These are phyloP conservation scores for Botrytis cinerea DNA, from an alignment of 2,329 filamentous ascomycete species.

Conservation along the genomic window DNA sequence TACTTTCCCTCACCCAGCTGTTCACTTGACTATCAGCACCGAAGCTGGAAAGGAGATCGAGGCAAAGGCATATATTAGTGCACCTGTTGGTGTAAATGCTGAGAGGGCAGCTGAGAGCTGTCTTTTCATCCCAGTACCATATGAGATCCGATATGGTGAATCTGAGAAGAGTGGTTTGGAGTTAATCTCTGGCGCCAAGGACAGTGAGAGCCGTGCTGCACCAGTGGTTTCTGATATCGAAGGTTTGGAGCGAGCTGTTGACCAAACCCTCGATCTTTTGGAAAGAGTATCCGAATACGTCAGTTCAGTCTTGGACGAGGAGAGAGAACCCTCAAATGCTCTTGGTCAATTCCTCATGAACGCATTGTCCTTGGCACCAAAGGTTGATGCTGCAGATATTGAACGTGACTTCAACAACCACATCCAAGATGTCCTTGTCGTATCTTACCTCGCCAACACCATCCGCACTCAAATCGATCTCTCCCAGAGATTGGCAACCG, in stretches of 20 bases:
- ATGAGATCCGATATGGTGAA: constrained; percentile 89
- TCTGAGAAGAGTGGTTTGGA: constrained; percentile 76
- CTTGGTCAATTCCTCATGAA: constrained; percentile 96
- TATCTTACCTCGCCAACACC: constrained; percentile 97
- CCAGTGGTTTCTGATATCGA: constrained; percentile 86
- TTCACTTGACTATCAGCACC: constrained; percentile 93
- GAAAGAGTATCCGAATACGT: constrained; percentile 92
- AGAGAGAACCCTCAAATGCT: constrained; percentile 83
- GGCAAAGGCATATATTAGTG: constrained; percentile 91
- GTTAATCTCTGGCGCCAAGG: constrained; percentile 79
- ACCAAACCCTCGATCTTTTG: constrained; percentile 85
- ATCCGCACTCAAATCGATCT: constrained; percentile 99
- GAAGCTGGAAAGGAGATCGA: constrained; percentile 86
- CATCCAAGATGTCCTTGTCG: constrained; percentile 97
- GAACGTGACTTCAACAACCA: constrained; percentile 99
- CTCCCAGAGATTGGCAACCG: constrained; percentile 89
- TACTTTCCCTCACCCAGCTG: constrained; percentile 95
- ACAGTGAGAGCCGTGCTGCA: constrained; percentile 72
- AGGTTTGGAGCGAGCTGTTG: constrained; percentile 78
- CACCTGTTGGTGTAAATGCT: constrained; percentile 89
- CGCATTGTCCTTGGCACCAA: constrained; percentile 87
- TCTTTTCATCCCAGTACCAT: constrained; percentile 94
- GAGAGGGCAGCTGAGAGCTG: constrained; percentile 96
- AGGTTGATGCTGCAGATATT: constrained; percentile 87
- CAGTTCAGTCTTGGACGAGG: constrained; percentile 90